Evolutionary conservation across 148 eudicot species (phyloP), one percentile per base, ranked within the genome.

Genomic region (Diospyros kaki): DNA sequence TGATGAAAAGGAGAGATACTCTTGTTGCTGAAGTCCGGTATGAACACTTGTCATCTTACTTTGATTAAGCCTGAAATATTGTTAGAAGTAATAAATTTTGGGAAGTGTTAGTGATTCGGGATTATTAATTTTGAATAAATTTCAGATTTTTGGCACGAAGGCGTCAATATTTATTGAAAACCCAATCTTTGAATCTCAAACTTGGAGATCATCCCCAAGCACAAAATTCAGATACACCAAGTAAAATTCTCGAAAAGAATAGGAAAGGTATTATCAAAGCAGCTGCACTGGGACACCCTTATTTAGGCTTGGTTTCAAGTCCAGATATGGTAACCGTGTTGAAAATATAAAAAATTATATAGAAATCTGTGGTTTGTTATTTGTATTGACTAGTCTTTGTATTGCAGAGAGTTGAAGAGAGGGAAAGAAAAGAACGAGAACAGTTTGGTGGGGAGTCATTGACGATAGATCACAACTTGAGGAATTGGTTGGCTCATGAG

Each of bases 121-220:
- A 1, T 51, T 38, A 7, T 7, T 72, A 1, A 3, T 63, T 9
- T 46, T 55, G 28, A 11, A 46, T 59, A 17, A 62, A 52, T 79
- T 77, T 71, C 82, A 89, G 92, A 73, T 89, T 89, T 67, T 78
- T 89, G 75, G 83, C 81, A 81, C 75, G 54, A n/a, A 84, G 88
- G 70, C 85, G 71, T 51, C 78, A 64, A 15, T 58, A 77, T 54
- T 55, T 89, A 54, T 45, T 75, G 75, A 78, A 78, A 79, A 71
- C 28, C 40, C 64, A 74, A 60, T 58, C 76, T 46, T 70, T 15
- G 58, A 74, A 72, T 17, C 6, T 78, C 17, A 73, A 82, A 48
- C 68, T 9, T 12, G 81, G 68, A 40, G 66, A 66, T 46, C 28
- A 15, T 64, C n/a, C 50, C 40, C 80, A 76, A 13, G 59, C 65